Evolutionary conservation across 1,284 basidiomycete genomes (phyloP), one percentile per base, ranked within the genome.

Genomic region (Ustilago shanxiensis): DNA sequence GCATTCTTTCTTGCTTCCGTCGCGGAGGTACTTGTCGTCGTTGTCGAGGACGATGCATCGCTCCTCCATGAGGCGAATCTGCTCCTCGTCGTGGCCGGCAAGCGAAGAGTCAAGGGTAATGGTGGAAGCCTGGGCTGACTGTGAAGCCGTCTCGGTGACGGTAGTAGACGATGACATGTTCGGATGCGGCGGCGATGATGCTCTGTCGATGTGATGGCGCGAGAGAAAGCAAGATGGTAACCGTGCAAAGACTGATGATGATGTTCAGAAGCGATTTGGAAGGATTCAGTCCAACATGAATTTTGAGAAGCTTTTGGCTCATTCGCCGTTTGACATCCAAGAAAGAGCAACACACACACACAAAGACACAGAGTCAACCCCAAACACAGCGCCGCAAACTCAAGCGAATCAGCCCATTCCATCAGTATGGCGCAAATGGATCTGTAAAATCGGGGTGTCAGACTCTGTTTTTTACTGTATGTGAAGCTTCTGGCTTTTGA

Each of bases 11-110:
- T 99, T 99, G 87, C 95, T 82, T 10, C 84, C 85, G 49, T 85
- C 85, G 37, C 85, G 79, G 41, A 85, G 33, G 47, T 77, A 93
- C 71, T 92, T 91, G 65, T 96, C 95, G 66, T 98, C 88, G 81
- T 94, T 92, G 84, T 95, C 93, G 35, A 98, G 93, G 49, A 99
- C 90, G 85, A 99, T 99, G 74, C 97, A 97, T 69, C 94, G 89
- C 87, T 99, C 97, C 81, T 97, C 94, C 97, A 99, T 99, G 70
- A 99, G 89, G 70, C 92, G 90, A 52, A 89, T 88, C 82, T 88
- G 87, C 72, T 87, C 87, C 66, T 86, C 79, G 64, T 88, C 87
- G 68, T 88, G 79, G 13, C 84, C 84, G 20, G 61, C 66, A 2
- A 86, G 79, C 13, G 74, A 63, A 18, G 71, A 68, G 58, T 80